Evolutionary conservation across 257 asterid genomes (phyloP), one percentile per base, ranked within the genome.

Genomic region (Penstemon eatonii): DNA sequence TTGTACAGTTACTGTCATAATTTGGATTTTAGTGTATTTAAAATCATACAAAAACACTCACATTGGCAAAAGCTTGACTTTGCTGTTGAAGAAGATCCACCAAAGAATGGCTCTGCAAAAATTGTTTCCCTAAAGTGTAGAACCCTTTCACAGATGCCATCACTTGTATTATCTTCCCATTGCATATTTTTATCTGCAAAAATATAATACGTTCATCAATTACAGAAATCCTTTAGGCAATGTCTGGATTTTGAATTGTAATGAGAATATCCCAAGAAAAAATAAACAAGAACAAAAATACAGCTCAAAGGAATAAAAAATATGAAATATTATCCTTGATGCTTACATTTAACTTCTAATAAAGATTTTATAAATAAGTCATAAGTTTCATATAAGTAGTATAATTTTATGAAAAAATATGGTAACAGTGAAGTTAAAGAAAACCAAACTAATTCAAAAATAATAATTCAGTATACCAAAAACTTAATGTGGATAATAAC

Each of bases 21-120:
- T 50, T 62, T 6, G 54, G 65, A 56, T 46, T 5, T 25, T 5
- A 7, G 8, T 7, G 51, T 15, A 49, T 12, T 40, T 52, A 44
- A 51, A 39, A 25, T 25, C 33, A 63, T 55, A 46, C 45, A 4
- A 55, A 76, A 70, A 58, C 69, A 76, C 96, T 81, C 78, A 89
- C 99, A 69, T 91, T 89, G 69, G 96, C 93, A 72, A 94, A 94
- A 73, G 96, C 98, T 85, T 84, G 99, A 75, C 99, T 94, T 73
- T 91, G 96, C 80, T 91, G 99, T 76, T 94, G 99, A 79, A 94
- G 88, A 83, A 94, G 98, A 89, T 94, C 99, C 70, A 91, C 93
- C 85, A 94, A 84, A 72, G 96, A 89, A 79, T 88, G 93, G 75
- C 90, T 87, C 70, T 70, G 95, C 71, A 89, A 38, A 74, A 77